Evolutionary conservation across 2,329 filamentous ascomycete genomes (phyloP), one percentile per base, ranked within the genome.

Genomic region (Fusarium sp.): DNA sequence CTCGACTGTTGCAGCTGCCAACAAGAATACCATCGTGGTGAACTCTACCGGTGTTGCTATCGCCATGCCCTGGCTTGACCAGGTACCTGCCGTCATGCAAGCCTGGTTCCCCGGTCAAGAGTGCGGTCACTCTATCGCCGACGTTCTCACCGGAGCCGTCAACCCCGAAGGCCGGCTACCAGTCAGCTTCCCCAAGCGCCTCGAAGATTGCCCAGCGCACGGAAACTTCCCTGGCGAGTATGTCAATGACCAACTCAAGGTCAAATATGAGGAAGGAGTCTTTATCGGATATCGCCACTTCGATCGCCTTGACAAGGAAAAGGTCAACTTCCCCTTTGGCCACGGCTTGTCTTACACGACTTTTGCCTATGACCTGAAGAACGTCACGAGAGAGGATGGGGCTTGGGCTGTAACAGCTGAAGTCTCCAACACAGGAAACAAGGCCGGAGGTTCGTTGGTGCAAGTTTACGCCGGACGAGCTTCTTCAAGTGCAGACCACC

Each of bases 71-170:
- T 90, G 89, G 89, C 81, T 85, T 1, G 78, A 84, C 5, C 78
- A 85, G 27, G 85, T 92, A 10, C 87, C 88, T 2, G 90, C 88
- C 7, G 87, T 93, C 37, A 75, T 92, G 3, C 91, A 88, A 77
- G 89, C 89, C n/a, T 93, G 91, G 90, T 93, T 92, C 76, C 89
- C 91, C 54, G 92, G 92, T 3, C 91, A 93, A 77, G 92, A 93
- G 81, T 88, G 88, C 20, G 92, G 92, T 0, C 92, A 93, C 74
- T 90, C 90, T 1, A 88, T 93, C 57, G 90, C 89, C 1, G 91
- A 93, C 73, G 87, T 93, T 1, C 83, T 93, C 4, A 89, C 91
- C 60, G 92, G 91, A 30, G 85, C 87, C 43, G 85, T 89, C 41
- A 92, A 91, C 73, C 92, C 92, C 0, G 89, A 88, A 60, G 92